A percentile compares a stretch with the other conserved stretches of the same genome.
Conservation (phyloP, 805 yeast species). For the Scheffersomyces stipitis region DNA sequence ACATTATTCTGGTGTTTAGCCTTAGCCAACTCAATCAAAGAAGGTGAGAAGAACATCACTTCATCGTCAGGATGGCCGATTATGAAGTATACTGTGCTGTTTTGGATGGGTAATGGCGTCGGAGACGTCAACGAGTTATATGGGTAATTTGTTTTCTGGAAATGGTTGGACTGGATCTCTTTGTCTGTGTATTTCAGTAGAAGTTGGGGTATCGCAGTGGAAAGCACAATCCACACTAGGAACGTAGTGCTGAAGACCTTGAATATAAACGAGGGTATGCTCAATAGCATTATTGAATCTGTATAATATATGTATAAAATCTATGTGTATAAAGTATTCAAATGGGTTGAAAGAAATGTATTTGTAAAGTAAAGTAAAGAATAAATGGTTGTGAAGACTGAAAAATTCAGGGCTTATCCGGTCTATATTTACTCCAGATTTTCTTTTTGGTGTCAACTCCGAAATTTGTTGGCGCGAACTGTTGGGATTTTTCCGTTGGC, state of each 20-base stretch:
- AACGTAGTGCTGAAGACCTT: constrained; percentile 25
- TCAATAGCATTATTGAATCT: constrained; percentile 11
- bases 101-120: constrained; percentile 29
- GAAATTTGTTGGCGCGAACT: too few relatives aligned
- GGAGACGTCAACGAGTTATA: constrained; percentile 37
- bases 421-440: too few relatives aligned
- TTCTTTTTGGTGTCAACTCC: too few relatives aligned
- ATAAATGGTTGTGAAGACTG: too few relatives aligned
- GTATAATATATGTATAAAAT: too few relatives aligned
- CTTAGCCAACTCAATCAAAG: constrained; percentile 52
- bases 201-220: constrained; percentile 42
- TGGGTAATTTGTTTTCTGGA: constrained; percentile 26
- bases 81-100: constrained; percentile 48
- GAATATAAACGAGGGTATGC: constrained; percentile 6
- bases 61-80: constrained; percentile 99
- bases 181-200: constrained; percentile 26
- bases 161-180: constrained; percentile 26
- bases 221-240: constrained; percentile 35
- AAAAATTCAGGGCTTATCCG: too few relatives aligned
- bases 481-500: too few relatives aligned
- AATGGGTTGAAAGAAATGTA: too few relatives aligned
- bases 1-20: constrained; percentile 50
- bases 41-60: constrained; percentile 93
- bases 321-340: too few relatives aligned
- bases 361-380: too few relatives aligned